Base-by-base conservation (phyloP, 352 stramenopile species). In the Aphanomyces astaci region DNA sequence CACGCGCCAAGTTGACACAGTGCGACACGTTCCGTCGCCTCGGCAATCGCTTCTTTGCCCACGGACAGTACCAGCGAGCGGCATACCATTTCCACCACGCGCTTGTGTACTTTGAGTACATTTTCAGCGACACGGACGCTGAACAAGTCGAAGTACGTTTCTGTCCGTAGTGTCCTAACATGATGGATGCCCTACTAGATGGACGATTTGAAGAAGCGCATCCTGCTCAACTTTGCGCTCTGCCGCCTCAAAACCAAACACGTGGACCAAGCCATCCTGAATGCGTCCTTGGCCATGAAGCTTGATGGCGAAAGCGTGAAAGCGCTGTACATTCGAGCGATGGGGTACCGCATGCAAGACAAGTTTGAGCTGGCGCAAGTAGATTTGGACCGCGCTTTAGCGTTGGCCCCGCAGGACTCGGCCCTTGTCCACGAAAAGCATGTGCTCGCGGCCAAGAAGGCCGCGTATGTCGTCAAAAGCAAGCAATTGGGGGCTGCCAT, bases 61-160 rank as follows among this genome's bases (percentile, higher is more conserved):
- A 94, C 46, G 86, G 84, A 2, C 84, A 94, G 76, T 92, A 84
- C 65, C 82, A 92, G 63, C 81, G 84, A 70, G 86, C 86, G 0
- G 81, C 82, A 13, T 92, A 83, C 57, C 78, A 92, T 57, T 94
- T 91, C 70, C 84, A 94, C 73, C 83, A 82, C 56, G 84, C 86
- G 40, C 76, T 94, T 24, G 78, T 92, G 49, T 91, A 92, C 64
- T 94, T 94, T 72, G 86, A 94, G 74, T 94, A 94, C 68, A 74
- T 94, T 17, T 94, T 94, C 55, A 75, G 80, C 1, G 86, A 94
- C 43, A 81, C 75, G 0, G 74, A 88, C 0, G 74, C 64, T 2
- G 86, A 92, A 31, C 76, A 88, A 51, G 33, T 33, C 19, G 33
- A 68, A 28, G 62, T 68, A 64, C 4, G 17, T 32, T n/a, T n/a